Evolutionary conservation across 1,139 yeast species (phyloP), one percentile per base, ranked within the genome.

Genomic region (Pichia cactophila): DNA sequence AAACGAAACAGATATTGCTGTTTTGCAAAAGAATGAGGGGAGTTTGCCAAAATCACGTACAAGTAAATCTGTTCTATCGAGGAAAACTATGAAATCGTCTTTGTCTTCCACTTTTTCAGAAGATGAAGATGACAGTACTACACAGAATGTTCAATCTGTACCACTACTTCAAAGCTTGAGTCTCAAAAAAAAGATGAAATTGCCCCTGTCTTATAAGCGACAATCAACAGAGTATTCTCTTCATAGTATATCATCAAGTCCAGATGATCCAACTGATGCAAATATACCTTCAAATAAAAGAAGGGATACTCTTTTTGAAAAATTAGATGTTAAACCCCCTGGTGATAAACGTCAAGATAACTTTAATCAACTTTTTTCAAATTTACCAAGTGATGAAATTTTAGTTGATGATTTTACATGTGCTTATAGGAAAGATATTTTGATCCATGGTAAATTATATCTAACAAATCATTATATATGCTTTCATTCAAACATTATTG

Each of bases 401-500:
- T 69, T 84, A 41, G 71, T 84, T 45, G 82, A 78, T 45, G 90
- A 83, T 56, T 82, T 72, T 58, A 75, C 83, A 42, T 85, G 92
- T 71, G 94, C 94, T 0, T 69, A 80, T 33, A 50, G 60, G n/a
- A 80, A 79, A 56, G 92, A 85, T 61, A 81, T 85, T 31, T 68
- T 85, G 44, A 74, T 83, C 11, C 94, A 85, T 57, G 94, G 94
- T 8, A 73, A 81, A 56, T 66, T 85, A 69, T 84, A 80, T 61
- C 67, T 85, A 14, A 75, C 83, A 48, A 81, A 79, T 52, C 72
- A 71, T 47, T 77, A 75, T 56, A 66, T 84, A 16, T 79, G 86
- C 54, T 85, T 85, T 67, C 83, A 82, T 56, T 81, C 89, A 0
- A 84, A 83, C 57, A 81, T 85, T 50, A 68, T 85, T 49, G 92